These are phyloP conservation scores for Fraxinus sp. DNA, from an alignment of 305 asterid species.

Conservation along the genomic window DNA sequence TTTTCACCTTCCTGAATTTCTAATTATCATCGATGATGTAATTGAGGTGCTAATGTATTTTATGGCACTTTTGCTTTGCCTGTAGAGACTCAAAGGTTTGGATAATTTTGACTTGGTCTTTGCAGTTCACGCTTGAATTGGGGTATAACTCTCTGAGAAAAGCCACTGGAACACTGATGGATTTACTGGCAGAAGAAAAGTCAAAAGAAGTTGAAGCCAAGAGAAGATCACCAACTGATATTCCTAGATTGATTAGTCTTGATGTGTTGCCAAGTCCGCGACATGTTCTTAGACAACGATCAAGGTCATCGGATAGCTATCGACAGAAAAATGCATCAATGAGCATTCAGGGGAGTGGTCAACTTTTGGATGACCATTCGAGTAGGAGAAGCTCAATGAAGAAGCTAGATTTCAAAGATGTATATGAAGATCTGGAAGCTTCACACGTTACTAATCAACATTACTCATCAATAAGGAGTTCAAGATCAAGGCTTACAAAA, in stretches of 20 bases:
- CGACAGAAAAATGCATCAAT: slow-evolving; percentile 35
- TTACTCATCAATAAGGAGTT: slow-evolving; percentile 60
- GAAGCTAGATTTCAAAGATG: slow-evolving; percentile 70
- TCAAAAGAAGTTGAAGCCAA: slow-evolving; percentile 58
- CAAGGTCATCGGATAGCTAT: slow-evolving; percentile 41
- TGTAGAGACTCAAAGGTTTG: slow-evolving; percentile 16
- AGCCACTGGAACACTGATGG: slow-evolving; percentile 18
- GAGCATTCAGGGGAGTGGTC: slow-evolving; percentile 31
- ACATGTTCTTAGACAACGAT: slow-evolving; percentile 53
- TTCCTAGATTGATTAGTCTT: slow-evolving; percentile 87
- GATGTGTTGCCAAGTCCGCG: slow-evolving; percentile 78
- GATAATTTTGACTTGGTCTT: slow-evolving; percentile 21
- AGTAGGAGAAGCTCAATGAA: slow-evolving; percentile 47
- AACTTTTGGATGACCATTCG: slow-evolving; percentile 29
- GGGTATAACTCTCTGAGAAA: slow-evolving; percentile 44
- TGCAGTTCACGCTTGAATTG: slow-evolving; percentile 49
- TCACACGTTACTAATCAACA: slow-evolving; percentile 60
- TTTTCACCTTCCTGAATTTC: slow-evolving; percentile 9
- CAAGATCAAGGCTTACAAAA: slow-evolving; percentile 47
- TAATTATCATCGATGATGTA: not conserved
- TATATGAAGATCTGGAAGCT: slow-evolving; percentile 86
- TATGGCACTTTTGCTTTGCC: not conserved
- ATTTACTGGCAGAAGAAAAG: not conserved
- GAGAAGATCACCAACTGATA: slow-evolving; percentile 56
- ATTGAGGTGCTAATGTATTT: not conserved